A percentile compares a stretch with the other conserved stretches of the same genome.
These are phyloP conservation scores for Nigrospora sphaerica DNA, from an alignment of 2,329 filamentous ascomycete genomes.

Conservation along the genomic window DNA sequence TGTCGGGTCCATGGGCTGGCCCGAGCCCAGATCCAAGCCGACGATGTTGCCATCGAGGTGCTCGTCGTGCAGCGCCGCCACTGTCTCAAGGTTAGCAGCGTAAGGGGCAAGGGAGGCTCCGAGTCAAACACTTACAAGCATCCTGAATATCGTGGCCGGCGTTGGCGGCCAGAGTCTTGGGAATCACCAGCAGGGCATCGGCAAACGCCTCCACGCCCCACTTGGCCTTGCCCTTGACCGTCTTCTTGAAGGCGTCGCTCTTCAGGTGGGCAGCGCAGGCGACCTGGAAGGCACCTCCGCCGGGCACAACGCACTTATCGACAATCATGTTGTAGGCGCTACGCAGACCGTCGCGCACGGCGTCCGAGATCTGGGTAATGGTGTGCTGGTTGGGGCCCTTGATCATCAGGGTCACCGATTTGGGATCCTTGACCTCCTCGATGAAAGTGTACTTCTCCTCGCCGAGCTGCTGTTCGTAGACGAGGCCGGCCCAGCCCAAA, in stretches of 20 bases:
- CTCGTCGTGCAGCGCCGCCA: slow-evolving; percentile 83
- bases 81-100: slow-evolving; percentile 32
- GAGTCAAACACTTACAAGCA: slow-evolving; percentile 56
- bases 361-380: slow-evolving; percentile 93
- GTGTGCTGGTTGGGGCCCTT: slow-evolving; percentile 97
- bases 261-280: slow-evolving; percentile 83
- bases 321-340: slow-evolving; percentile 99
- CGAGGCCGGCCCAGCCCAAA: slow-evolving; percentile 90
- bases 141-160: slow-evolving; percentile 96
- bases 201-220: slow-evolving; percentile 93
- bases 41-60: slow-evolving; percentile 75
- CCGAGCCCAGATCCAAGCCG: slow-evolving; percentile 78
- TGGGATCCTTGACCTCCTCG: slow-evolving; percentile 97
- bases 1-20: slow-evolving; percentile 90
- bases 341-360: slow-evolving; percentile 86
- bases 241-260: slow-evolving; percentile 79
- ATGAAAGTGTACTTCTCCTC: slow-evolving; percentile 99
- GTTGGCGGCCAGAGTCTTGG: slow-evolving; percentile 94
- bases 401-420: slow-evolving; percentile 95
- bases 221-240: slow-evolving; percentile 96
- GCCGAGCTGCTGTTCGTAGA: slow-evolving; percentile 94
- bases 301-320: slow-evolving; percentile 91
- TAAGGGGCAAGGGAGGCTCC: neutral
- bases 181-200: slow-evolving; percentile 89
- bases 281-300: slow-evolving; percentile 92